Evolutionary conservation across 768 basidiomycete genomes (phyloP), one percentile per base, ranked within the genome.

Genomic region (Leccinellum luteum): DNA sequence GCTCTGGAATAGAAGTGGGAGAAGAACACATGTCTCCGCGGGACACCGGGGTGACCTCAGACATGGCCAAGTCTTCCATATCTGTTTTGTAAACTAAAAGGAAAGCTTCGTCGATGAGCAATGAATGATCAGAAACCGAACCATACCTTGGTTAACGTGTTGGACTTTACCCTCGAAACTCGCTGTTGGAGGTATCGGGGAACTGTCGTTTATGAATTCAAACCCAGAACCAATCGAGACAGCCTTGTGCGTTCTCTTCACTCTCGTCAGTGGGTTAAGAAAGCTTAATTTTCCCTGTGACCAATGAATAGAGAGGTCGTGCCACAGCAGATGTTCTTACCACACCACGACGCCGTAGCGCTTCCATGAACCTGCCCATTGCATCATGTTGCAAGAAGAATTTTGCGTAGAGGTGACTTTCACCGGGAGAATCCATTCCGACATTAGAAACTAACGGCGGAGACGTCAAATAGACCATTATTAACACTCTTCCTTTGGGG

Each of bases 321-420:
- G 17, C 23, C 13, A 15, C 3, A 27, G 54, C 41, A 23, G 10
- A 53, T 10, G 48, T 31, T 58, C 77, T 64, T 52, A 85, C 85
- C 69, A 86, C 65, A 51, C 75, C 75, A 47, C 85, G 76, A 53
- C 72, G 69, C 38, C 72, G 74, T 48, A 85, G 57, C 6, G 76
- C 70, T 32, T 75, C 62, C 55, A 74, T 57, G 52, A 87, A 81
- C 48, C 74, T 74, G 25, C 66, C 55, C 4, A 78, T 34, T 23
- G 72, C 67, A 25, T 64, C 59, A 27, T 62, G 66, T 15, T 70
- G 63, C 38, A 87, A 59, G 14, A 71, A 55, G 64, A 83, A 84
- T 3, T 70, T 66, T 49, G 80, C 64, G 8, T 65, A 59, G 31
- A 69, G 60, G 8, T 50, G 54, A 45, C 66, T 69, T 50, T 57